Percentiles rank a stretch among this genome's conserved stretches.
These are phyloP conservation scores for Phaeosphaeriaceae sp. DNA, from an alignment of 2,329 filamentous ascomycete genomes.

Conservation along the genomic window DNA sequence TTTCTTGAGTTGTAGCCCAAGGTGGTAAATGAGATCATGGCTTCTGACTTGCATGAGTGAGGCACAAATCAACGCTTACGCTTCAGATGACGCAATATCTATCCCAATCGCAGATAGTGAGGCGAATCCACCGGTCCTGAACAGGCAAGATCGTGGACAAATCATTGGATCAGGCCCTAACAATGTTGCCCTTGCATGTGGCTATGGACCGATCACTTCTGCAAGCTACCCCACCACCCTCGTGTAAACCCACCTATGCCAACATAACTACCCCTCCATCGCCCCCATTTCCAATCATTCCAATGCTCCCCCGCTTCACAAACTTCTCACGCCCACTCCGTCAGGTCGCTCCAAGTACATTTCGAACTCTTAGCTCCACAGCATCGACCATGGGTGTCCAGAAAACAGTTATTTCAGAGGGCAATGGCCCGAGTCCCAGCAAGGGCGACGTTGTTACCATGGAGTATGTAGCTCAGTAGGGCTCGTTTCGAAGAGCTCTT, in stretches of 20 bases:
- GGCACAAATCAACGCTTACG: slow-evolving; percentile 2
- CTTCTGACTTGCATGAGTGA: no score
- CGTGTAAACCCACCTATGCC: background rate
- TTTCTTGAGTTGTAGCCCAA: no score
- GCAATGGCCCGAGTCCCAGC: slow-evolving; percentile 35
- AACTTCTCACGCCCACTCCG: slow-evolving; percentile 14
- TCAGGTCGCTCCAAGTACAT: slow-evolving; percentile 10
- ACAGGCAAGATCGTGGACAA: slow-evolving; percentile 10
- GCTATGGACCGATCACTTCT: background rate
- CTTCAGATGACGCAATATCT: slow-evolving; percentile 19
- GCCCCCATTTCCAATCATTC: slow-evolving; percentile 8
- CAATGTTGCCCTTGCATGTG: slow-evolving; percentile 6
- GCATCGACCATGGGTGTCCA: slow-evolving; percentile 35
- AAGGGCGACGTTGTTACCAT: slow-evolving; percentile 40
- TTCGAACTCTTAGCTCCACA: slow-evolving; percentile 20
- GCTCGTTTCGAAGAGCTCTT: background rate
- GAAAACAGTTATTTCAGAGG: slow-evolving; percentile 37
- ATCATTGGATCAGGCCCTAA: slow-evolving; percentile 12
- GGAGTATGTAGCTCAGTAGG: slow-evolving; percentile 11
- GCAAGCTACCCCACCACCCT: slow-evolving; percentile 8
- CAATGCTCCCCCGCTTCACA: slow-evolving; percentile 15
- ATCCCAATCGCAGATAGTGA: background rate
- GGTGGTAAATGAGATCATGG: no score
- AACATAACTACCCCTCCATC: slow-evolving; percentile 8
- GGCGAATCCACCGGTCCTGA: slow-evolving; percentile 1